Evolutionary conservation across 768 basidiomycete genomes (phyloP).

Genomic region (Mrakia gelida): DNA sequence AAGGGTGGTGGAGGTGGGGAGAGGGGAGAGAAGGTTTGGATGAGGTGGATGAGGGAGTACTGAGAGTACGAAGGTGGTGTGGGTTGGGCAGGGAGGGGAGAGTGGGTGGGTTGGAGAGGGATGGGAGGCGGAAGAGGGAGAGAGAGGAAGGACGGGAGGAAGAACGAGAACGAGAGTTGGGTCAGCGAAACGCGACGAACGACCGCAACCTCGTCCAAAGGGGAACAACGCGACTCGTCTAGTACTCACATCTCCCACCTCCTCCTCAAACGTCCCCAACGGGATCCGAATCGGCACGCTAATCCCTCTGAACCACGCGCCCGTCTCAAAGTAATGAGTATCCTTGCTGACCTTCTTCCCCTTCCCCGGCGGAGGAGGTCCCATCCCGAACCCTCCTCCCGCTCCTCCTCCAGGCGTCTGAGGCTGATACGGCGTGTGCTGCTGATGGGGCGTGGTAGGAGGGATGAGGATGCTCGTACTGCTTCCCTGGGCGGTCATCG

Average conservation of each 20-base stretch:
- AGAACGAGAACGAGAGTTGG: background rate
- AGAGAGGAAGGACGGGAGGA: background rate
- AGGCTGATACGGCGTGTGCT: slow-evolving; percentile 5
- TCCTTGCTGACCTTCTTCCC: slow-evolving; percentile 55
- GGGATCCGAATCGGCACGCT: slow-evolving; percentile 87
- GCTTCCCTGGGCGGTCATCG: background rate
- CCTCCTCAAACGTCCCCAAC: slow-evolving; percentile 79
- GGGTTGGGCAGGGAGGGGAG: slow-evolving; percentile 79
- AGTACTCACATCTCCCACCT: slow-evolving; percentile 85
- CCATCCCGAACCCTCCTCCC: background rate
- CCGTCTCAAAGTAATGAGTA: slow-evolving; percentile 89
- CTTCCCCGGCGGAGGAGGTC: slow-evolving; percentile 31
- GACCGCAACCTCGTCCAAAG: too few relatives aligned
- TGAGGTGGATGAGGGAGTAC: slow-evolving; percentile 88
- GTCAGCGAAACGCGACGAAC: too few relatives aligned
- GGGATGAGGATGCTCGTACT: background rate
- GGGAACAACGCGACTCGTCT: too few relatives aligned
- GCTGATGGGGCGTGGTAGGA: slow-evolving; percentile 7
- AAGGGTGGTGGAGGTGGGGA: slow-evolving; percentile 48
- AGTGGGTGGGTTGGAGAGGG: slow-evolving; percentile 56
- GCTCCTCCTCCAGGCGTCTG: background rate
- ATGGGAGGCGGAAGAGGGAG: slow-evolving; percentile 58
- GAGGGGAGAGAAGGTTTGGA: slow-evolving; percentile 70
- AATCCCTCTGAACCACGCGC: slow-evolving; percentile 72
- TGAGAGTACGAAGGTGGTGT: slow-evolving; percentile 57